Percentiles rank a stretch among this genome's conserved stretches.
Conservation (phyloP, 2,329 filamentous ascomycete genomes). For the Penicillium sp. region DNA sequence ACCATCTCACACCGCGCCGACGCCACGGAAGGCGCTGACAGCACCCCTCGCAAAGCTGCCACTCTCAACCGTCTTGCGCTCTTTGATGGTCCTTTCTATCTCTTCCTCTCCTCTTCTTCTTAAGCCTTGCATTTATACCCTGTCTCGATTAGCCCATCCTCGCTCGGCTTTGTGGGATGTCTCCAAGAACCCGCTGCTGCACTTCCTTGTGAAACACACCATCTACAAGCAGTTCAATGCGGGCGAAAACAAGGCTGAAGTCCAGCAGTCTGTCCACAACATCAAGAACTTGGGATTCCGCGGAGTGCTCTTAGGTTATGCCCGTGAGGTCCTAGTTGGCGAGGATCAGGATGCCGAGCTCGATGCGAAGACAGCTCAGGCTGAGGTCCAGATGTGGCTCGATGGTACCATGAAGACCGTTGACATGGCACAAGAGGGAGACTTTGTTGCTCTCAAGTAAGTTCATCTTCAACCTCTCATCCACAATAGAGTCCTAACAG, state of each 20-base stretch:
- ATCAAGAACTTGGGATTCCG: constrained; percentile 50
- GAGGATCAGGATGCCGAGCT: constrained; percentile 29
- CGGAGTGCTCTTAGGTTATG: constrained; percentile 53
- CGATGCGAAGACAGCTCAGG: constrained; percentile 30
- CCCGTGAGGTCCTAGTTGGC: constrained; percentile 52
- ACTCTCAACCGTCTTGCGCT: constrained; percentile 36
- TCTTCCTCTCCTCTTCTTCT: constrained; percentile 55
- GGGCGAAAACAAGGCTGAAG: constrained; percentile 48
- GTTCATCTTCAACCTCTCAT: constrained; percentile 12
- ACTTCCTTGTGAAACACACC: constrained; percentile 44
- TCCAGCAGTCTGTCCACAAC: constrained; percentile 43
- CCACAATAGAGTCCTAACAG: neutral
- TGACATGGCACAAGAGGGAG: constrained; percentile 49
- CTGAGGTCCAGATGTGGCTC: constrained; percentile 45
- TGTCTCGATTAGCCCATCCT: constrained; percentile 53
- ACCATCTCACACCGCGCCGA: constrained; percentile 11
- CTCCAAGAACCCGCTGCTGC: constrained; percentile 46
- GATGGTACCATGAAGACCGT: constrained; percentile 52
- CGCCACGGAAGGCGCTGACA: constrained; percentile 22
- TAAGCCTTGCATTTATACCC: constrained; percentile 64
- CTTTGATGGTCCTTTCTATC: constrained; percentile 35
- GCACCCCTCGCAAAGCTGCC: constrained; percentile 36
- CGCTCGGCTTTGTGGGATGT: constrained; percentile 45
- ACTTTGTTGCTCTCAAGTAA: constrained; percentile 52
- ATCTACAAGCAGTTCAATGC: constrained; percentile 58